Evolutionary conservation across 306 rosid genomes (phyloP).

Genomic region (Luffa acutangula): DNA sequence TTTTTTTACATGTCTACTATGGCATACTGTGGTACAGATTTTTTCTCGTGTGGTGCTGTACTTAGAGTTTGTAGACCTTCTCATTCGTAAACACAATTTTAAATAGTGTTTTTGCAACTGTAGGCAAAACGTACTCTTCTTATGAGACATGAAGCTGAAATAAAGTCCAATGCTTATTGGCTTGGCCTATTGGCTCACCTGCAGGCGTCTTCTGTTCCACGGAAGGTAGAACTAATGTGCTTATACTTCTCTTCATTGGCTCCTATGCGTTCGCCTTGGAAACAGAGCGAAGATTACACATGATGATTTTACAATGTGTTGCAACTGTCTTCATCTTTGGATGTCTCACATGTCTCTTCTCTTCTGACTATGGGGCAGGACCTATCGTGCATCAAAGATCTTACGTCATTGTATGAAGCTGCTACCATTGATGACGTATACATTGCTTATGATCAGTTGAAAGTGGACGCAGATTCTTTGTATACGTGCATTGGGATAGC

Average conservation of each 20-base stretch:
- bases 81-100: background rate
- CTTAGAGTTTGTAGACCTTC: background rate
- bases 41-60: background rate
- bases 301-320: background rate
- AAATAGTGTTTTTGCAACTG: constrained; percentile 17
- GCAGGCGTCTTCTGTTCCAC: constrained; percentile 90
- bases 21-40: background rate
- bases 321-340: background rate
- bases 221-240: constrained; percentile 60
- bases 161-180: constrained; percentile 94
- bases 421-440: constrained; percentile 69
- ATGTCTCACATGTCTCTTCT: background rate
- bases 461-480: constrained; percentile 71
- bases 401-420: constrained; percentile 57
- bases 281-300: background rate
- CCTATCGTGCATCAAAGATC: constrained; percentile 90
- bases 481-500: constrained; percentile 87
- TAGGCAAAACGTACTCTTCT: constrained; percentile 90
- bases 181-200: constrained; percentile 91
- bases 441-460: constrained; percentile 82
- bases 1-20: background rate
- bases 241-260: constrained; percentile 3
- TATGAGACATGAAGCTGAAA: constrained; percentile 98
- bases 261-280: background rate
- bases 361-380: constrained; percentile 50